Evolutionary conservation across 345 rosid genomes (phyloP), one percentile per base, ranked within the genome.

Genomic region (Gossypium herbaceum): DNA sequence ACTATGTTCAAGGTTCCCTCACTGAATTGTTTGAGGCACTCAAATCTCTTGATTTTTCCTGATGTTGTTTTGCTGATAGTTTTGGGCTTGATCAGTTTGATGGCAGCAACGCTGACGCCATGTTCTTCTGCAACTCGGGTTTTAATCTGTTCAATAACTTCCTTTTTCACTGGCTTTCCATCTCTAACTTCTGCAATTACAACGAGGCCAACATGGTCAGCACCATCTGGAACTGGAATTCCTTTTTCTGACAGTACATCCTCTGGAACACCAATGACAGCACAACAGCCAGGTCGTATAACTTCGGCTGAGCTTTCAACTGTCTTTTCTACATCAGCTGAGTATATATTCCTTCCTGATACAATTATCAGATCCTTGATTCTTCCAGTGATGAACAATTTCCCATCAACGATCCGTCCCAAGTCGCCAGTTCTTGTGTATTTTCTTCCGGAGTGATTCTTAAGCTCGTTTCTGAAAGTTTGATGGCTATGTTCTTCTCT

Each of bases 11-110:
- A 81, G 50, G 84, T 81, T 67, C 89, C 91, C 22, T 88, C 94
- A 25, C 78, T 59, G 72, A 88, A 88, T 63, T 88, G 81, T 74
- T 85, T 85, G 61, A 88, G 89, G 76, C 94, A 90, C 15, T 90
- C 94, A 45, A 85, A 88, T 82, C 94, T 90, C 88, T 82, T 90
- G 74, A 90, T 88, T 79, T 90, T 90, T 55, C 94, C 94, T 8
- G 91, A 88, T 7, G 90, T 86, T 47, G 94, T 90, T 75, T 88
- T 90, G 44, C 90, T 84, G 3, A 88, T 86, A 29, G 94, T 88
- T 75, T 82, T 82, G 16, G 91, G 91, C 78, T 43, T 85, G 86
- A 90, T 84, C 84, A 90, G 74, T 81, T 84, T 81, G 75, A 90
- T 79, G 34, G 79, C 81, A 74, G 90, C 88, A 44, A 90, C 71